Conservation (phyloP, 257 asterid species). For the Marsdenia floribunda region DNA sequence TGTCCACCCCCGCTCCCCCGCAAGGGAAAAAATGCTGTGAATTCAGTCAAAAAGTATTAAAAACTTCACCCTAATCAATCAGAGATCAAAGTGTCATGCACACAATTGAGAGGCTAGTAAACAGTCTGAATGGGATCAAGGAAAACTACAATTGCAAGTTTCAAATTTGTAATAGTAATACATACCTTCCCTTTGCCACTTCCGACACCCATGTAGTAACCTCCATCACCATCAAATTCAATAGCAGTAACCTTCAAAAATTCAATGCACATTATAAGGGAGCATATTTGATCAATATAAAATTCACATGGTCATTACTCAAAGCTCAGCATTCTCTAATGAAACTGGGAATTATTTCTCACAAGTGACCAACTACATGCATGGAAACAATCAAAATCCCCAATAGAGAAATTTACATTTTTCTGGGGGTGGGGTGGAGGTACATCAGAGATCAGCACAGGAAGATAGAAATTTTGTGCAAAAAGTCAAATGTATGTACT, state of each 20-base stretch:
- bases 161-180: neutral
- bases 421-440: neutral
- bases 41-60: neutral
- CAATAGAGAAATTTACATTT: neutral
- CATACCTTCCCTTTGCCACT: conserved; percentile 90
- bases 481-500: neutral
- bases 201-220: conserved; percentile 85
- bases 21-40: too few species aligned
- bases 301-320: neutral
- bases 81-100: neutral
- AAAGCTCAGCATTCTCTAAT: neutral
- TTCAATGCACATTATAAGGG: conserved; percentile 6
- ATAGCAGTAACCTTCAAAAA: conserved; percentile 82
- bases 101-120: neutral
- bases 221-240: conserved; percentile 79
- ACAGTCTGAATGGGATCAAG: neutral
- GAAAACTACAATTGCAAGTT: conserved; percentile 1
- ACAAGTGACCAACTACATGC: neutral
- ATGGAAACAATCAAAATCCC: neutral
- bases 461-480: neutral
- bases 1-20: neutral
- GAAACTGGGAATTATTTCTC: neutral
- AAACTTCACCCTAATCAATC: neutral
- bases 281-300: neutral
- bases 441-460: neutral